Evolutionary conservation across 1,284 basidiomycete species (phyloP), one percentile per base, ranked within the genome.

Genomic region (Ceratobasidium theobromae): DNA sequence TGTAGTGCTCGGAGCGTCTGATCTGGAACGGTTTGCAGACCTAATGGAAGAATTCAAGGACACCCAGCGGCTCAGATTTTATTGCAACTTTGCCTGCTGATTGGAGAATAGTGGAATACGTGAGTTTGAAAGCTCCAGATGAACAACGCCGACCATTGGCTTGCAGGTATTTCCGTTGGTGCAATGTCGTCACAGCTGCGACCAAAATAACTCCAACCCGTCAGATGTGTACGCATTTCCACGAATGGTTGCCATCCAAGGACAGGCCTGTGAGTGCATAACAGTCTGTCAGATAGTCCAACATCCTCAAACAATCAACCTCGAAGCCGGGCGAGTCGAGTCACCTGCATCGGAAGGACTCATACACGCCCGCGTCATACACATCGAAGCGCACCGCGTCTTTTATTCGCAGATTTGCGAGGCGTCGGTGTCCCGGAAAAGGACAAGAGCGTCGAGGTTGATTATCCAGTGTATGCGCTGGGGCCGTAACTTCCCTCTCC

Each of bases 51-150:
- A 21, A 48, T 27, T 53, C 40, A 76, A 76, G 81, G 81, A 1
- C 75, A 75, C 23, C 79, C 81, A 58, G 86, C 86, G 0, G 83
- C 84, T 5, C 81, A 82, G 65, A 70, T 86, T 21, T 80, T 91
- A 40, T 80, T 84, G 9, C 75, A 81, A 30, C 76, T 33, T 76
- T 90, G 25, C 87, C 88, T 2, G 72, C 77, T 21, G 82, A 77
- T 27, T 89, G 86, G 84, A 79, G 82, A 46, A 79, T 90, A 38
- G 80, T 90, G n/a, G 64, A 89, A 90, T 71, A 82, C 84, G 77
- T 86, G 72, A 66, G 80, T 75, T 9, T 25, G 3, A 1, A 4
- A 33, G 12, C 4, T 40, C 21, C 1, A n/a, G 16, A 1, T 16
- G n/a, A n/a, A n/a, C n/a, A n/a, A n/a, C n/a, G n/a, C n/a, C n/a